Evolutionary conservation across 2,329 filamentous ascomycete genomes (phyloP), one percentile per base, ranked within the genome.

Genomic region (Juglanconis oblonga): DNA sequence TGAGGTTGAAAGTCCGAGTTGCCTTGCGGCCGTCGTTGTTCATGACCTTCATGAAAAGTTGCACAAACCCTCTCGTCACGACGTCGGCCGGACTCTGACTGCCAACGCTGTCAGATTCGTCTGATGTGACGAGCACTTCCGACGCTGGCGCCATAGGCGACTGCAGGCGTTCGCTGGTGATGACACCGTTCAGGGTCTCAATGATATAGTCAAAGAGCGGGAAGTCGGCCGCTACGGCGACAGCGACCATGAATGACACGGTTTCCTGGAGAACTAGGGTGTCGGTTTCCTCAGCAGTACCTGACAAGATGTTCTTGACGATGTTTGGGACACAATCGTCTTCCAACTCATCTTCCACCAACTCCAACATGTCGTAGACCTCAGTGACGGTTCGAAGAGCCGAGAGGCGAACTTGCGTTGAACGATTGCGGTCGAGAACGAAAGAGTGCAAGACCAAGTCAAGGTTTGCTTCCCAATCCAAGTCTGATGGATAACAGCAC

Each of bases 41-140:
- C 76, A 96, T 85, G 11, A 86, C 85, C 55, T 86, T 83, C 65
- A 93, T 83, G 71, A 96, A 96, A 55, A 96, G 87, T 63, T 83
- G 85, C 47, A 92, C 86, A 59, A 91, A 86, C 2, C 88, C 89
- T 59, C 81, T 84, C 0, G 87, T 83, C 50, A 91, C 87, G 47
- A 93, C 85, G 65, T 92, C 91, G 3, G 87, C 86, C 1, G 84
- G 81, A 31, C 87, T 88, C 65, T 81, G 76, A 51, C 66, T 68
- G n/a, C 60, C 60, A 40, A 63, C 61, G 13, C 66, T 61, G n/a
- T 65, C 67, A 4, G 63, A 66, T 8, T 73, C 71, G 7, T 72
- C 69, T 0, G 65, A 13, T 4, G 69, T 45, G 59, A 71, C 49
- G 64, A 61, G 59, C 11, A 64, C 67, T 9, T 66, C 67, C 32